phyloP scores from a whole-genome alignment of 352 stramenopile genomes.

The Phytophthora vignae region DNA sequence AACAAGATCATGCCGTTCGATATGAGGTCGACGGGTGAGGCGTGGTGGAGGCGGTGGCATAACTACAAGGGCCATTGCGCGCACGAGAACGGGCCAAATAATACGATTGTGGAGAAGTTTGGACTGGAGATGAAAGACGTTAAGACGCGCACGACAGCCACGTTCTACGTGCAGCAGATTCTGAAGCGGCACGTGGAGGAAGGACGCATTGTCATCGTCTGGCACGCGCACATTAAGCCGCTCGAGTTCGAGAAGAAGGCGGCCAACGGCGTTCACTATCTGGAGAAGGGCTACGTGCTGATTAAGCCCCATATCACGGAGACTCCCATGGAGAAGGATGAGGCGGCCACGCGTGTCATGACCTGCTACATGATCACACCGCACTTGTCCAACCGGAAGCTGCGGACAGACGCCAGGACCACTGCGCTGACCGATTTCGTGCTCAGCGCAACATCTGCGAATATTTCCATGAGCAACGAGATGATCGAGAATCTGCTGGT shows the following conservation, averaged over 20 bases:
- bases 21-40: conserved; percentile 36
- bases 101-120: conserved; percentile 67
- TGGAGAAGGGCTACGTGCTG: conserved; percentile 68
- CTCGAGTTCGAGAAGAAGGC: conserved; percentile 58
- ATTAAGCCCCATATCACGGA: conserved; percentile 43
- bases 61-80: conserved; percentile 40
- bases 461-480: conserved; percentile 51
- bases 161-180: conserved; percentile 67
- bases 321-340: conserved; percentile 8
- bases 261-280: conserved; percentile 42
- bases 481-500: conserved; percentile 60
- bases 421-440: conserved; percentile 54
- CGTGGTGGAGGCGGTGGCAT: conserved; percentile 47
- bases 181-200: conserved; percentile 59
- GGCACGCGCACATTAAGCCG: conserved; percentile 61
- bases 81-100: conserved; percentile 41
- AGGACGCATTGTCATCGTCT: conserved; percentile 66
- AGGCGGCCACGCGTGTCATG: conserved; percentile 50
- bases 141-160: conserved; percentile 53
- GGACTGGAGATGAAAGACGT: conserved; percentile 59
- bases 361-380: conserved; percentile 61
- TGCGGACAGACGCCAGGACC: conserved; percentile 37
- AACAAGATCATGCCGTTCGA: conserved; percentile 53
- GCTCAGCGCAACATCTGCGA: conserved; percentile 38
- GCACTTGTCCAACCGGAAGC: conserved; percentile 38